These are phyloP conservation scores for Ganoderma lucidum DNA, from an alignment of 1,284 basidiomycete genomes.

Conservation along the genomic window DNA sequence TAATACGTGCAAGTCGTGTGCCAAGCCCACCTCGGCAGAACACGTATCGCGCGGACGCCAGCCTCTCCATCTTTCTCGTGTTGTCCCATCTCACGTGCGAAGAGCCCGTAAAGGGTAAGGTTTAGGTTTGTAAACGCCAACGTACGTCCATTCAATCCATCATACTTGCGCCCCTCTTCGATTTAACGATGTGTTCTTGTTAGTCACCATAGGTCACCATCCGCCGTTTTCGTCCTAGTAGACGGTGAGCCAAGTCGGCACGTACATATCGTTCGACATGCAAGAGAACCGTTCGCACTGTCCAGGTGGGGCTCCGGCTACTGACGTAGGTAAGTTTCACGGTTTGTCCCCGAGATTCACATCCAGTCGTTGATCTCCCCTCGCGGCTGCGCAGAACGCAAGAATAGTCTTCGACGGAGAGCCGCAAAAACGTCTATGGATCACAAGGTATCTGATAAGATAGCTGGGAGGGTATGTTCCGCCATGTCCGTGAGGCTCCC, in stretches of 20 bases:
- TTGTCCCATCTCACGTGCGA: not conserved
- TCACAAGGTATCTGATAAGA: slow-evolving; percentile 25
- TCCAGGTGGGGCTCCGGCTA: not conserved
- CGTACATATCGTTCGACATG: not conserved
- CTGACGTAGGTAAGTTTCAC: not conserved
- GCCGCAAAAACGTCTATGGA: slow-evolving; percentile 4
- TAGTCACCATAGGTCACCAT: not conserved
- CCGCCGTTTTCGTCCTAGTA: not conserved
- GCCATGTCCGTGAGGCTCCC: not conserved
- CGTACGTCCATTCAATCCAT: not conserved
- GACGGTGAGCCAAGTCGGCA: not conserved
- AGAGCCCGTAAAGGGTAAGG: not conserved
- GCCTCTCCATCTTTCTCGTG: not conserved
- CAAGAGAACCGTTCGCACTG: not conserved
- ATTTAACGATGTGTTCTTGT: not conserved
- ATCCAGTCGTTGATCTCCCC: not conserved
- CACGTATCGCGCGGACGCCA: not conserved
- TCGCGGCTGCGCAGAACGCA: slow-evolving; percentile 2
- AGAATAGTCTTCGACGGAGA: slow-evolving; percentile 15
- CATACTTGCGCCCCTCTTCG: not conserved
- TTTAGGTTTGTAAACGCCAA: not conserved
- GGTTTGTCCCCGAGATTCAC: not conserved
- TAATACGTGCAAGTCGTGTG: not conserved
- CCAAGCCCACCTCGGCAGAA: not conserved
- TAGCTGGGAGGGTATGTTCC: not conserved